Base-by-base conservation (phyloP, 306 rosid species). In the Cyamopsis tetragonoloba region DNA sequence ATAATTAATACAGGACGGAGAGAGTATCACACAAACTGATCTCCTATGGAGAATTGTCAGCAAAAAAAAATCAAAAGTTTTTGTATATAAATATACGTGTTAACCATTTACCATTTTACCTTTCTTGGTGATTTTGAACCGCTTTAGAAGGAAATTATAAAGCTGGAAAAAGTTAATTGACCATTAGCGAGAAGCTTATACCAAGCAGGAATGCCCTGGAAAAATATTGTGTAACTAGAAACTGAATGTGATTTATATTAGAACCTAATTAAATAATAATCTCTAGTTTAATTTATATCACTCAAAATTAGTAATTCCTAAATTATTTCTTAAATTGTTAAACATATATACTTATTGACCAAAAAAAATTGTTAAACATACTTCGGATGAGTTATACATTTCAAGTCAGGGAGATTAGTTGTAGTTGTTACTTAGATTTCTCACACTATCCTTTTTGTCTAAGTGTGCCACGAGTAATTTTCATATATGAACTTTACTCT, bases 381-480 rank as follows among this genome's bases (percentile, higher is more conserved):
- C 1, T 44, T 4, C 23, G 49, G 11, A 47, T 23, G 34, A 2
- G 58, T 22, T 27, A 27, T n/a, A n/a, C n/a, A 49, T 66, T 23
- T 53, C 14, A 32, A 60, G 39, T 17, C 34, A 62, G 10, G 41
- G 44, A 62, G 70, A 68, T 39, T 58, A 59, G 70, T 50, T 51
- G 71, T 24, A 50, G 62, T 70, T n/a, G 54, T 63, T 55, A 34
- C 20, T 7, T 48, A 35, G 50, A 46, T 20, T 70, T 58, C 67
- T 56, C 20, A 42, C 32, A 59, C 66, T 50, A 73, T 79, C 46
- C n/a, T n/a, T 76, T 68, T n/a, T 47, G 73, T 73, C 72, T 24
- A 60, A 53, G 84, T 83, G 81, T 86, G 85, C 81, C 71, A 74
- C 75, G 44, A 35, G 87, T 84, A 73, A 58, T 76, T 86, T 78